Percentiles rank a stretch among this genome's conserved stretches.
These are phyloP conservation scores for Tuber calosporum DNA, from an alignment of 495 filamentous ascomycete genomes.

Conservation along the genomic window DNA sequence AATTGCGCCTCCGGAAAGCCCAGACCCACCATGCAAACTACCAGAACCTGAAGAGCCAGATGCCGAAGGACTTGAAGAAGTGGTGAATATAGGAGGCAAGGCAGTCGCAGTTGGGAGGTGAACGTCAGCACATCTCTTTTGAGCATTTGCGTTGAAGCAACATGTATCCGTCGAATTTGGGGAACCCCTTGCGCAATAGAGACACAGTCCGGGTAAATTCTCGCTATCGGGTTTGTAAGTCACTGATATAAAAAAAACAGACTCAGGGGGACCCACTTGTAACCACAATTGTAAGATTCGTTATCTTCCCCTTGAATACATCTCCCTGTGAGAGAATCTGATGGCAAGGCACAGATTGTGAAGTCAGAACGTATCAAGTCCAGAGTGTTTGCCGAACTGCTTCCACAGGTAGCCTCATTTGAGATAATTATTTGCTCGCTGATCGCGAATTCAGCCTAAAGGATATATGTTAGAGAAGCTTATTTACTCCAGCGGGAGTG, in stretches of 20 bases:
- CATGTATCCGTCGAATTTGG: slow-evolving; percentile 91
- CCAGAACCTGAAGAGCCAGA: slow-evolving; percentile 45
- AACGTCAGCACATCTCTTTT: slow-evolving; percentile 62
- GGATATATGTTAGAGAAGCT: slow-evolving; percentile 11
- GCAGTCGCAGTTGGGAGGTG: slow-evolving; percentile 66
- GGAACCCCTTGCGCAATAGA: slow-evolving; percentile 73
- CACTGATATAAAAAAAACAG: slow-evolving; percentile 11
- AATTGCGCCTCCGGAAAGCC: slow-evolving; percentile 74
- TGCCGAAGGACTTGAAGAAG: slow-evolving; percentile 46
- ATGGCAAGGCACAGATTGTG: slow-evolving; percentile 75
- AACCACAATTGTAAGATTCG: slow-evolving; percentile 85
- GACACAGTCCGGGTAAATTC: slow-evolving; percentile 78
- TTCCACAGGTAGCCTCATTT: slow-evolving; percentile 66
- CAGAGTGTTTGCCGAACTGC: slow-evolving; percentile 55
- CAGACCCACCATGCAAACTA: slow-evolving; percentile 35
- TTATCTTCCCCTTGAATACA: slow-evolving; percentile 74
- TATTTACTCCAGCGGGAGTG: slow-evolving; percentile 22
- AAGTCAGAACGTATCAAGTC: slow-evolving; percentile 86
- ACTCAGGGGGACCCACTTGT: slow-evolving; percentile 40
- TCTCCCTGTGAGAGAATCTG: slow-evolving; percentile 60
- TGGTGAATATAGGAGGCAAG: slow-evolving; percentile 59
- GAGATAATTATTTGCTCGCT: slow-evolving; percentile 78
- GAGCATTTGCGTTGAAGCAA: slow-evolving; percentile 72
- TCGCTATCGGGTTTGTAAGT: slow-evolving; percentile 44
- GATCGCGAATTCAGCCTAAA: slow-evolving; percentile 69